A percentile compares a stretch with the other conserved stretches of the same genome.
Evolutionary conservation across 2,329 filamentous ascomycete genomes (phyloP).

Genomic region (Xylaria sp.): DNA sequence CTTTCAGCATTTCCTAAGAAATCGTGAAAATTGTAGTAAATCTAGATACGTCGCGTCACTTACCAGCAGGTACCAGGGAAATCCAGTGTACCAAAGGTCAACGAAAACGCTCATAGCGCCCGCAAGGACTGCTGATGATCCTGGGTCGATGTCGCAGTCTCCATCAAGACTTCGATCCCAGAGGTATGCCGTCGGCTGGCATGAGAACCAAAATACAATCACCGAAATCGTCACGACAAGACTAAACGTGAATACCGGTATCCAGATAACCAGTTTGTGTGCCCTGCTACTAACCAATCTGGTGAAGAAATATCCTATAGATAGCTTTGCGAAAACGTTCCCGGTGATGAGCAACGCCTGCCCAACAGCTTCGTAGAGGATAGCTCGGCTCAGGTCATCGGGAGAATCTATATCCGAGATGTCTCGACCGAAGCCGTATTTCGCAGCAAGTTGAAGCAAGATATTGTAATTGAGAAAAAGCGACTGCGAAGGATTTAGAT

Average conservation of each 20-base stretch:
- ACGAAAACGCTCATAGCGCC: constrained; percentile 17
- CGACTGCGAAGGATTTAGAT: neutral
- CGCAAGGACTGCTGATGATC: constrained; percentile 13
- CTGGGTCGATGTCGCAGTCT: constrained; percentile 14
- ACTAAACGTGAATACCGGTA: constrained; percentile 32
- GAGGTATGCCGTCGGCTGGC: constrained; percentile 22
- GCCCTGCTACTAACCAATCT: constrained; percentile 43
- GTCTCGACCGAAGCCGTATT: constrained; percentile 16
- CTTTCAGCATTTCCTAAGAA: neutral
- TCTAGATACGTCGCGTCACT: neutral
- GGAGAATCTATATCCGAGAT: neutral
- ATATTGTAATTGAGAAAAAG: constrained; percentile 13
- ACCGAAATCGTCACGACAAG: neutral
- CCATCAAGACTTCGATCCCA: constrained; percentile 29
- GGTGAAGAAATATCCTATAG: constrained; percentile 47
- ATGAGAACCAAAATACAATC: constrained; percentile 25
- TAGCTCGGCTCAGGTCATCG: constrained; percentile 27
- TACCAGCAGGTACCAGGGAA: constrained; percentile 27
- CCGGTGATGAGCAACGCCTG: constrained; percentile 47
- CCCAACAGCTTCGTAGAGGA: constrained; percentile 42
- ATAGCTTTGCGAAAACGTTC: constrained; percentile 48
- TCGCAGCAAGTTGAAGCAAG: constrained; percentile 5
- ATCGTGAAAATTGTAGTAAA: no score
- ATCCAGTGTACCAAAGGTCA: constrained; percentile 25
- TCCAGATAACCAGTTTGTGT: constrained; percentile 47